Evolutionary conservation across 345 rosid genomes (phyloP), one percentile per base, ranked within the genome.

Genomic region (Salix exigua): DNA sequence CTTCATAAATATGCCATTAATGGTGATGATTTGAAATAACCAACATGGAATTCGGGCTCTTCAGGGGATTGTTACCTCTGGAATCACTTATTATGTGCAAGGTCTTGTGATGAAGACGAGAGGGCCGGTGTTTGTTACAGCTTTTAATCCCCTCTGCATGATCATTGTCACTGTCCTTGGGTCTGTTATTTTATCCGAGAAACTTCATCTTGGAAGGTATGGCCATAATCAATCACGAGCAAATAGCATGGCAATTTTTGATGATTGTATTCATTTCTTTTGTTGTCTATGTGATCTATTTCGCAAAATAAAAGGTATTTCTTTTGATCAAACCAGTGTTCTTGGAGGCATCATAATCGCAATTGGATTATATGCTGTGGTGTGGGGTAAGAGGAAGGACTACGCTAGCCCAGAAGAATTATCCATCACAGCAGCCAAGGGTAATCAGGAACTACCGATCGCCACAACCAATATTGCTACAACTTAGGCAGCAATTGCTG

Each of bases 121-220:
- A 84, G 94, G 94, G 1, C 94, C 90, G 0, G 96, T 89, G 8
- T 94, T 91, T 30, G 93, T 89, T 13, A 92, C 97, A 13, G 92
- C 90, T 8, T 92, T 94, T 78, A 92, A 91, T 79, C 96, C 96
- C 72, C 85, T 92, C 0, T 88, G 96, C 84, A 92, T 88, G 98
- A 82, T 92, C 80, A 81, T 89, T 14, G 94, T 88, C 17, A 85
- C 93, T 37, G 65, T 75, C 48, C 86, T 94, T 66, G 89, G 83
- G 48, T 87, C 91, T 44, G 19, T 84, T 40, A 82, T 91, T 76
- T 82, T 94, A 2, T 83, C 82, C 8, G 94, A 92, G 82, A 86
- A 86, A 72, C 83, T 94, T 44, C 91, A 89, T 78, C 83, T 87
- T 50, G 97, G 97, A 84, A 88, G 90, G 94, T 87, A 83, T 2